These are phyloP conservation scores for Lepiota venenata DNA, from an alignment of 768 basidiomycete species.

Conservation along the genomic window DNA sequence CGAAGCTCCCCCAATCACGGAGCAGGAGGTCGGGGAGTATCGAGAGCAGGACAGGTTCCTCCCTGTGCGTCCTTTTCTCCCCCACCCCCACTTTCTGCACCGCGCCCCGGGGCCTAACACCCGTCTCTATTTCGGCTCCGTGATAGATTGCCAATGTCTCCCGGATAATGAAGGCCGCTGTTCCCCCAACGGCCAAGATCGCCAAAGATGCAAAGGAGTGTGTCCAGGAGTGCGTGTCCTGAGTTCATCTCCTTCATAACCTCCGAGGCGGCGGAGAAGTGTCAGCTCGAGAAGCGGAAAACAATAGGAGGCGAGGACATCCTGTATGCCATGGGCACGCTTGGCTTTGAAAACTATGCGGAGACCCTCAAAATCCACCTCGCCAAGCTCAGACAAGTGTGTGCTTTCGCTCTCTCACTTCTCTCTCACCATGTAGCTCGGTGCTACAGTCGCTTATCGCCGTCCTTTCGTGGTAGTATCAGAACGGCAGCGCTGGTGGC, in stretches of 20 bases:
- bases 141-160: slow-evolving; percentile 94
- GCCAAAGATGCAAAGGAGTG: slow-evolving; percentile 98
- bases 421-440: too few species aligned
- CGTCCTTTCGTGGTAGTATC: background rate
- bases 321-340: slow-evolving; percentile 85
- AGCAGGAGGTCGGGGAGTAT: slow-evolving; percentile 92
- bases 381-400: slow-evolving; percentile 81
- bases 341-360: slow-evolving; percentile 95
- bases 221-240: slow-evolving; percentile 96
- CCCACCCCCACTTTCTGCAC: background rate
- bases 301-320: slow-evolving; percentile 99
- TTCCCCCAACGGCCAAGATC: slow-evolving; percentile 91
- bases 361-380: slow-evolving; percentile 92
- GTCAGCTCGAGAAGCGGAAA: slow-evolving; percentile 92
- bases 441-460: background rate
- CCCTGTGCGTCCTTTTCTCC: slow-evolving; percentile 54
- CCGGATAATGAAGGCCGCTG: slow-evolving; percentile 92
- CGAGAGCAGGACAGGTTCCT: slow-evolving; percentile 93
- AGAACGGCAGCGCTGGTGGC: background rate
- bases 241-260: slow-evolving; percentile 99
- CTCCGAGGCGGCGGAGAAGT: slow-evolving; percentile 94
- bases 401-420: slow-evolving; percentile 8
- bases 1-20: slow-evolving; percentile 74
- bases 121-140: background rate
- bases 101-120: background rate